These are phyloP conservation scores for Lagenidium sp. DNA, from an alignment of 352 stramenopile genomes.

Conservation along the genomic window DNA sequence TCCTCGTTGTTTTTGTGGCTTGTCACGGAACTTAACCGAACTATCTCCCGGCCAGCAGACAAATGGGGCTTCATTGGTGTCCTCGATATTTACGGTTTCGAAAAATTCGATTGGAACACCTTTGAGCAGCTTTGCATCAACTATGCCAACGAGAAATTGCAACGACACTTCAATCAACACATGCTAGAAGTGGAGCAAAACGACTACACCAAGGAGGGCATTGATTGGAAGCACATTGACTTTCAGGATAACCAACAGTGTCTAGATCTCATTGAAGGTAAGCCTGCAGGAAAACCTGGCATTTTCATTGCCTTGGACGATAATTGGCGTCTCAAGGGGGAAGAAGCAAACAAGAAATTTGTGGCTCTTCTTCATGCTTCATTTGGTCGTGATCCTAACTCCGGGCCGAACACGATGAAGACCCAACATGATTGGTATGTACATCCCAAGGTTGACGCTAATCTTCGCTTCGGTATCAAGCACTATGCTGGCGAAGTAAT, in stretches of 20 bases:
- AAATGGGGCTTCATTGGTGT: slow-evolving; percentile 93
- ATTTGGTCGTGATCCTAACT: slow-evolving; percentile 64
- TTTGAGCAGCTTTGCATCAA: slow-evolving; percentile 97
- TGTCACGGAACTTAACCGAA: slow-evolving; percentile 85
- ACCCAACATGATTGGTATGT: slow-evolving; percentile 84
- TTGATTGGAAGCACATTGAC: slow-evolving; percentile 89
- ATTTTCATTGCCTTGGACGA: slow-evolving; percentile 96
- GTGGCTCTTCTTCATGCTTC: slow-evolving; percentile 80
- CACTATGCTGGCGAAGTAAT: slow-evolving; percentile 93
- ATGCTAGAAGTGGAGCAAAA: slow-evolving; percentile 96
- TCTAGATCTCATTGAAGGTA: slow-evolving; percentile 91
- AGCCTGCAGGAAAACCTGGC: slow-evolving; percentile 81
- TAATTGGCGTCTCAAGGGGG: slow-evolving; percentile 89
- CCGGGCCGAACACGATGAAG: slow-evolving; percentile 38
- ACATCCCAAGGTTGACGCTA: slow-evolving; percentile 88
- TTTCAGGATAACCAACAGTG: slow-evolving; percentile 93
- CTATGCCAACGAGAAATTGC: slow-evolving; percentile 94
- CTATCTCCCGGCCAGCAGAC: slow-evolving; percentile 71
- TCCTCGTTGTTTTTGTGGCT: slow-evolving; percentile 89
- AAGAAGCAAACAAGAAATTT: slow-evolving; percentile 90
- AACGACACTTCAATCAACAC: slow-evolving; percentile 92
- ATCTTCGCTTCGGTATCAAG: slow-evolving; percentile 83
- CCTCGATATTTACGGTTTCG: slow-evolving; percentile 98
- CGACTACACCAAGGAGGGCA: slow-evolving; percentile 96
- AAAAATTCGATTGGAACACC: slow-evolving; percentile 93